Conservation (phyloP, 164 flowering plant species). For the Liquidambar formosana region DNA sequence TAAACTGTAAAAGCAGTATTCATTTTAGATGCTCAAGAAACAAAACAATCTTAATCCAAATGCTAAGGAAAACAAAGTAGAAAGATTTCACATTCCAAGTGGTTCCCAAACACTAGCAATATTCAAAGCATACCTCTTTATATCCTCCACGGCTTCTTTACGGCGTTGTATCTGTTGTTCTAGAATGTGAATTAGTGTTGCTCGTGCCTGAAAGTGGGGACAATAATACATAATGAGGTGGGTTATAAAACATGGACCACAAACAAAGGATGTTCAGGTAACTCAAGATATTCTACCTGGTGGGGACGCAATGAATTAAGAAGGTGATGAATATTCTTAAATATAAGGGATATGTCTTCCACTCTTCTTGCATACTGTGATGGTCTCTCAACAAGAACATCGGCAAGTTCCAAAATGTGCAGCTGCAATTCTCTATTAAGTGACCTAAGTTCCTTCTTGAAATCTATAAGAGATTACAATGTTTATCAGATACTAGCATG, state of each 20-base stretch:
- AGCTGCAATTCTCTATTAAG: conserved; percentile 90
- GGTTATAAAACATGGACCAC: not conserved
- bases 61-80: not conserved
- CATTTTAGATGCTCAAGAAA: too few relatives aligned
- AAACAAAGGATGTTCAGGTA: not conserved
- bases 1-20: not conserved
- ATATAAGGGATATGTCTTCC: conserved; percentile 86
- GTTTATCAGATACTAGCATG: not conserved
- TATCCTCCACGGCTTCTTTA: conserved; percentile 91
- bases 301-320: conserved; percentile 93
- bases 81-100: not conserved
- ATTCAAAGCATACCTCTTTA: conserved; percentile 55
- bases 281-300: conserved; percentile 50
- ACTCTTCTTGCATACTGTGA: conserved; percentile 95
- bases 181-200: conserved; percentile 82
- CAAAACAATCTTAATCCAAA: not conserved
- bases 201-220: conserved; percentile 59
- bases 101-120: not conserved
- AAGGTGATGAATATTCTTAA: conserved; percentile 86
- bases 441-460: conserved; percentile 73
- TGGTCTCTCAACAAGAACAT: conserved; percentile 91
- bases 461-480: conserved; percentile 43
- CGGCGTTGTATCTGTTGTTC: conserved; percentile 85
- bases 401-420: conserved; percentile 90
- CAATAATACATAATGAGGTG: not conserved